Percentiles rank a stretch among this genome's conserved stretches.
Evolutionary conservation across 352 stramenopile species (phyloP).

Genomic region (Phytophthora sansomeana): DNA sequence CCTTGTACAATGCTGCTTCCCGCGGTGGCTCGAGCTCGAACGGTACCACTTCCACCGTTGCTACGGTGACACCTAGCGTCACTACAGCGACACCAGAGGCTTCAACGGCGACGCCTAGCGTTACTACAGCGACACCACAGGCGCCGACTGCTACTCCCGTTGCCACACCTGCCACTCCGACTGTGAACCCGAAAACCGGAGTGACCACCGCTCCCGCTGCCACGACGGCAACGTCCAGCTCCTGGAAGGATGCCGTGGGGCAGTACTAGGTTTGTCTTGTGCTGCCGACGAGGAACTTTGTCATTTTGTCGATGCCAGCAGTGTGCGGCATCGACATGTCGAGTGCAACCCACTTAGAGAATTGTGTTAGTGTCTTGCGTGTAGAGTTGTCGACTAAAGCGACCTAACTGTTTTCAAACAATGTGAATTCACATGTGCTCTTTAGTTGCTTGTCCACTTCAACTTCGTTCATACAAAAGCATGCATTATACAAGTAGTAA

Average conservation of each 20-base stretch:
- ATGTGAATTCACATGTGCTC: slow-evolving; percentile 18
- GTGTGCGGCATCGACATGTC: slow-evolving; percentile 22
- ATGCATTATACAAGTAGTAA: too few relatives aligned
- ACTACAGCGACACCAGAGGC: slow-evolving; percentile 9
- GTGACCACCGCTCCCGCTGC: neutral
- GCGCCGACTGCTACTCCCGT: slow-evolving; percentile 1
- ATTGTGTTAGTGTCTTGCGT: slow-evolving; percentile 22
- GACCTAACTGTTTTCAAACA: slow-evolving; percentile 12
- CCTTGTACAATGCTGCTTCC: slow-evolving; percentile 70
- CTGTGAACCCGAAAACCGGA: neutral
- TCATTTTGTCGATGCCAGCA: slow-evolving; percentile 17
- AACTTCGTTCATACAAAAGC: neutral
- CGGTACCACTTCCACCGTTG: slow-evolving; percentile 14
- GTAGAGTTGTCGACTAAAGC: slow-evolving; percentile 20
- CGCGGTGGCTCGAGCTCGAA: slow-evolving; percentile 31
- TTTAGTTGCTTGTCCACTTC: too few relatives aligned
- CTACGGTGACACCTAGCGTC: slow-evolving; percentile 23
- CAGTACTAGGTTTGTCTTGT: slow-evolving; percentile 21
- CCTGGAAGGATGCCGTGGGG: slow-evolving; percentile 22
- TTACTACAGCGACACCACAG: neutral
- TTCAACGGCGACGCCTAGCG: too few relatives aligned
- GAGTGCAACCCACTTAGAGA: slow-evolving; percentile 45
- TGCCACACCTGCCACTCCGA: slow-evolving; percentile 10
- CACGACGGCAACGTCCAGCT: neutral
- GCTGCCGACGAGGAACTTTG: slow-evolving; percentile 3